Evolutionary conservation across 140 eudicot species (phyloP).

Genomic region (Senecio squalidus): DNA sequence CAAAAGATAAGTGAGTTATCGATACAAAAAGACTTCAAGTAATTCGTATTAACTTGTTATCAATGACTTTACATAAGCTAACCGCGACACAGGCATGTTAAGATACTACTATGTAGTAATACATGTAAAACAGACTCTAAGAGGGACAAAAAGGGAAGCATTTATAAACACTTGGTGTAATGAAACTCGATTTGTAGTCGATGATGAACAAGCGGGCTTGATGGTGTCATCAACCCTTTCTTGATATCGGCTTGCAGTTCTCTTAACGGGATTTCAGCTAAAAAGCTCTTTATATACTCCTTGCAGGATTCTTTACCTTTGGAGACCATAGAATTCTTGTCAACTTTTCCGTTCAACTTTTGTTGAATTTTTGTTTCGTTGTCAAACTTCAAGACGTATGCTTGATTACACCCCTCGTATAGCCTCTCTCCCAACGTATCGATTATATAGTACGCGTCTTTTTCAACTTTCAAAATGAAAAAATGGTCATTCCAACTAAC

Average conservation of each 20-base stretch:
- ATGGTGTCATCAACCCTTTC: conserved; percentile 55
- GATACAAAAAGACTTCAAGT: too few relatives aligned
- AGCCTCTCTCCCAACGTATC: conserved; percentile 86
- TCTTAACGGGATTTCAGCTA: conserved; percentile 88
- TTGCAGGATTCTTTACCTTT: conserved; percentile 81
- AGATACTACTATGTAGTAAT: too few relatives aligned
- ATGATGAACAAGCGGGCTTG: conserved; percentile 68
- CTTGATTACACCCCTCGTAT: conserved; percentile 70
- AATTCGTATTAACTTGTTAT: too few relatives aligned
- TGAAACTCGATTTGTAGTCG: conserved; percentile 57
- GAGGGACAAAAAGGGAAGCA: not conserved
- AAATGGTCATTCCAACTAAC: conserved; percentile 84
- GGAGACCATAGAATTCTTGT: conserved; percentile 27
- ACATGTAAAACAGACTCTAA: not conserved
- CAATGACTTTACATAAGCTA: too few relatives aligned
- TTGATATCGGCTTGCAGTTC: conserved; percentile 73
- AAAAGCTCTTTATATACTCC: conserved; percentile 84
- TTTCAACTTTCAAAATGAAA: conserved; percentile 54
- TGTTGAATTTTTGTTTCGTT: conserved; percentile 38
- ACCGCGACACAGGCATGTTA: too few relatives aligned
- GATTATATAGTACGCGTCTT: conserved; percentile 52
- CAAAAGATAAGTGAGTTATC: too few relatives aligned
- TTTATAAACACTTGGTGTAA: conserved; percentile 19
- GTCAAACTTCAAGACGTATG: conserved; percentile 58
- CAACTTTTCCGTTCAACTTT: conserved; percentile 9